phyloP scores from a whole-genome alignment of 768 basidiomycete genomes.

The Mycena albidolilacea region DNA sequence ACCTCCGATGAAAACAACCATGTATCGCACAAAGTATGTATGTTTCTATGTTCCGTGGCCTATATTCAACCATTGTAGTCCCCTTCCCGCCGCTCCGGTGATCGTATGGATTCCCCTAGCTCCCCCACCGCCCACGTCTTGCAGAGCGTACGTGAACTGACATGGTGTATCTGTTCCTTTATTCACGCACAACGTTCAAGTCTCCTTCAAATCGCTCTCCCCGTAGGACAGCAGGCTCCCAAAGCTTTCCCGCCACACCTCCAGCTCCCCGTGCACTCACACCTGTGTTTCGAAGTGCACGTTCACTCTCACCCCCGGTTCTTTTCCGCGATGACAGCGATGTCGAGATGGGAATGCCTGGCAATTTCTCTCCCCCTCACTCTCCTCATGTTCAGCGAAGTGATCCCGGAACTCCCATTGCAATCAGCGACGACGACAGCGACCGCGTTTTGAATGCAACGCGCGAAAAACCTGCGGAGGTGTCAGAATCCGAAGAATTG shows the following conservation, averaged over 20 bases:
- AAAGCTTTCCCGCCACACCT: not conserved
- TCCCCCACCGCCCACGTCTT: not conserved
- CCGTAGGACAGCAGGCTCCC: not conserved
- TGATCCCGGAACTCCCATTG: constrained; percentile 16
- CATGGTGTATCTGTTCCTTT: not conserved
- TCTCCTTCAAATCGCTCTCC: constrained; percentile 8
- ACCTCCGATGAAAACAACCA: not conserved
- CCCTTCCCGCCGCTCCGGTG: not conserved
- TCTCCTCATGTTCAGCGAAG: constrained; percentile 10
- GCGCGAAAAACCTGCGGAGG: constrained; percentile 37
- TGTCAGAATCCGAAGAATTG: constrained; percentile 40
- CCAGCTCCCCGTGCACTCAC: constrained; percentile 10
- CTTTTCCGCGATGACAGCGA: constrained; percentile 6
- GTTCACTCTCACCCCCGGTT: constrained; percentile 11
- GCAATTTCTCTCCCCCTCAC: constrained; percentile 1
- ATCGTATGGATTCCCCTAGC: constrained; percentile 2
- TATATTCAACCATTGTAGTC: constrained; percentile 13
- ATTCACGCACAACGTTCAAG: not conserved
- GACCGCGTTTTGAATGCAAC: not conserved
- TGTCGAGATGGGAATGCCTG: constrained; percentile 22
- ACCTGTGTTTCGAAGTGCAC: constrained; percentile 19
- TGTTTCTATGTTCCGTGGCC: not conserved
- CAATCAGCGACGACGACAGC: constrained; percentile 30
- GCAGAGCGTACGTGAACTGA: constrained; percentile 12
- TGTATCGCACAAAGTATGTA: constrained; percentile 12